phyloP scores from a whole-genome alignment of 306 rosid species.

The Aeschynomene evenia region DNA sequence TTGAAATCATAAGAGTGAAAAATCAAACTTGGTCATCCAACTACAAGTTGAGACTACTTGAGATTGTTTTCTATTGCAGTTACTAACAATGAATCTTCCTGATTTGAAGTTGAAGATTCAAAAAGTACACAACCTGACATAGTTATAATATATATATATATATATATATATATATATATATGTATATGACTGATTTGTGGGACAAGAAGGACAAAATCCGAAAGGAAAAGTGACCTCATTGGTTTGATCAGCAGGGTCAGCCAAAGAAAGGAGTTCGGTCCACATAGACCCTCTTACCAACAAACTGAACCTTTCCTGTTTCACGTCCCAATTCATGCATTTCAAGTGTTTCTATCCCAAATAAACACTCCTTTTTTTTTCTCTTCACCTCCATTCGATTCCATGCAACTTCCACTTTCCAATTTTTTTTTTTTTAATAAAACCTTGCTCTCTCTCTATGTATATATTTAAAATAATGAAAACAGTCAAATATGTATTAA shows the following conservation, averaged over 20 bases:
- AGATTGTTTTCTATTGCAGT: background rate
- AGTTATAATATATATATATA: too few relatives aligned
- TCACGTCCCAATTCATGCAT: slow-evolving; percentile 34
- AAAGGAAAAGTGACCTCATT: slow-evolving; percentile 30
- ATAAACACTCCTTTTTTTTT: slow-evolving; percentile 17
- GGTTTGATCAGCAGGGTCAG: slow-evolving; percentile 28
- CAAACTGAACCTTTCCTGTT: slow-evolving; percentile 20
- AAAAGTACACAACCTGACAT: slow-evolving; percentile 6
- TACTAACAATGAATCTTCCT: slow-evolving; percentile 31
- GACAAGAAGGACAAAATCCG: background rate
- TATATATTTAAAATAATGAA: too few relatives aligned
- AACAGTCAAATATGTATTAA: too few relatives aligned
- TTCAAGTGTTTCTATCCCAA: background rate
- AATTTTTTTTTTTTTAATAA: background rate
- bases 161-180: too few relatives aligned
- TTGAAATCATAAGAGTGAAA: too few relatives aligned
- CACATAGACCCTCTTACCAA: background rate
- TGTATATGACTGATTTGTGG: background rate
- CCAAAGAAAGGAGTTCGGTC: background rate
- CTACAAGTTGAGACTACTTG: background rate
- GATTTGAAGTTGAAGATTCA: slow-evolving; percentile 35
- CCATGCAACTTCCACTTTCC: background rate
- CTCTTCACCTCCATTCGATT: background rate
- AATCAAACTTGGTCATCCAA: too few relatives aligned
- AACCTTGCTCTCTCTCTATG: too few relatives aligned